A percentile compares a stretch with the other conserved stretches of the same genome.
Evolutionary conservation across 2,329 filamentous ascomycete genomes (phyloP).

Genomic region (Sporothrix schenckii): DNA sequence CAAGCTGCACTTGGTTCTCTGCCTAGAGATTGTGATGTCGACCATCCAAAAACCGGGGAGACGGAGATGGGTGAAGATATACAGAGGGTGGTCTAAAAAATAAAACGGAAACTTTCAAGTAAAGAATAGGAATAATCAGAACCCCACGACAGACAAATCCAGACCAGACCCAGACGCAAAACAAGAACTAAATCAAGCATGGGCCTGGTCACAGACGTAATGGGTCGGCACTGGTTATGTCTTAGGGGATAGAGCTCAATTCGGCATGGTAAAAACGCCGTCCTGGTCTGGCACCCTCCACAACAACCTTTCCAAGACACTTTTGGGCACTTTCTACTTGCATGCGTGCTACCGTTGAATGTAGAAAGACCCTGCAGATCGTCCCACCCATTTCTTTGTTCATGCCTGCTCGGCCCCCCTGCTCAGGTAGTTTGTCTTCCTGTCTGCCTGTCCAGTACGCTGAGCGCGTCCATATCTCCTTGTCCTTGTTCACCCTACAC

Average conservation of each 20-base stretch:
- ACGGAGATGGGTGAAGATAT: background rate
- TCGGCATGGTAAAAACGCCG: background rate
- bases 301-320: background rate
- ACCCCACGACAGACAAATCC: background rate
- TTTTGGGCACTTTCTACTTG: background rate
- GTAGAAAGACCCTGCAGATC: constrained; percentile 23
- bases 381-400: background rate
- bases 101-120: background rate
- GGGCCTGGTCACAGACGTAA: constrained; percentile 14
- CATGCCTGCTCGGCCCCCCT: background rate
- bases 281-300: background rate
- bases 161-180: background rate
- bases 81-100: background rate
- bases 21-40: background rate
- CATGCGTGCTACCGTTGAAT: background rate
- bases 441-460: background rate
- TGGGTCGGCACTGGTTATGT: background rate
- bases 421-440: background rate
- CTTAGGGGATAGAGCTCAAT: constrained; percentile 1
- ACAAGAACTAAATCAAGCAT: background rate
- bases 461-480: too few species aligned
- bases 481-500: too few species aligned
- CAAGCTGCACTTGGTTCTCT: background rate
- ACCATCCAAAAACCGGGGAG: constrained; percentile 2
- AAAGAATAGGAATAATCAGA: background rate